These are phyloP conservation scores for Adansonia gregorii DNA, from an alignment of 441 rosid species.

Conservation along the genomic window DNA sequence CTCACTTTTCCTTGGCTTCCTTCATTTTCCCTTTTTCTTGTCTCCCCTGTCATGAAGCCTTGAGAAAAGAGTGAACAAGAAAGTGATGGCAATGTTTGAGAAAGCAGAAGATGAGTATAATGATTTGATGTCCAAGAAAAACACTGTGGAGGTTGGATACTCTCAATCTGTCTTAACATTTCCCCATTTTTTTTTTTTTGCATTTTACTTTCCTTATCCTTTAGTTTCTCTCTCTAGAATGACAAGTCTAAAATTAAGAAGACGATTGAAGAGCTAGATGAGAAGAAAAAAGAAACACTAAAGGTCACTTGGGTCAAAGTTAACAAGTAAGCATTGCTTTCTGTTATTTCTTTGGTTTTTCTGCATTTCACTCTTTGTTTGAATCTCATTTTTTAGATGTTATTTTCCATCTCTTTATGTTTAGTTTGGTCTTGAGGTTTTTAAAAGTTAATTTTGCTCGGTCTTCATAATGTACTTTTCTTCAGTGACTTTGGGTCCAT, in stretches of 20 bases:
- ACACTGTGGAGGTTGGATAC: conserved; percentile 81
- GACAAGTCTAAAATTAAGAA: conserved; percentile 95
- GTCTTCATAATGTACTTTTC: conserved; percentile 5
- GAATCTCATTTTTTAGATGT: conserved; percentile 15
- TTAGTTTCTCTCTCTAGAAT: conserved; percentile 50
- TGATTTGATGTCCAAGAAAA: conserved; percentile 92
- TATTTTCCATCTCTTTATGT: conserved; percentile 6
- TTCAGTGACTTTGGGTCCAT: conserved; percentile 96
- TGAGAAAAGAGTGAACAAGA: conserved; percentile 98
- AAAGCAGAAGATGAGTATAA: conserved; percentile 99
- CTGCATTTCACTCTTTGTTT: not conserved
- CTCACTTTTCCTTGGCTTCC: conserved; percentile 25
- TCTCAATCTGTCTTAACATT: conserved; percentile 22
- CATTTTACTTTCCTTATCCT: conserved; percentile 27
- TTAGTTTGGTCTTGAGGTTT: conserved; percentile 19
- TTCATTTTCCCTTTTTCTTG: conserved; percentile 18
- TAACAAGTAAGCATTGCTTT: conserved; percentile 58
- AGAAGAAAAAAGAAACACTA: conserved; percentile 97
- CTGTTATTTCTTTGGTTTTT: conserved; percentile 9
- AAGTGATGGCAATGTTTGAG: conserved; percentile 99
- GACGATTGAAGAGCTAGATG: conserved; percentile 98
- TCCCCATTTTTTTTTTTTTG: conserved; percentile 11
- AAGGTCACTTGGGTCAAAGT: conserved; percentile 99
- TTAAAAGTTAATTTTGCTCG: not conserved
- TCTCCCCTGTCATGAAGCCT: conserved; percentile 54